A percentile compares a stretch with the other conserved stretches of the same genome.
Conservation (phyloP, 2,329 filamentous ascomycete genomes). For the Fusarium sp. region DNA sequence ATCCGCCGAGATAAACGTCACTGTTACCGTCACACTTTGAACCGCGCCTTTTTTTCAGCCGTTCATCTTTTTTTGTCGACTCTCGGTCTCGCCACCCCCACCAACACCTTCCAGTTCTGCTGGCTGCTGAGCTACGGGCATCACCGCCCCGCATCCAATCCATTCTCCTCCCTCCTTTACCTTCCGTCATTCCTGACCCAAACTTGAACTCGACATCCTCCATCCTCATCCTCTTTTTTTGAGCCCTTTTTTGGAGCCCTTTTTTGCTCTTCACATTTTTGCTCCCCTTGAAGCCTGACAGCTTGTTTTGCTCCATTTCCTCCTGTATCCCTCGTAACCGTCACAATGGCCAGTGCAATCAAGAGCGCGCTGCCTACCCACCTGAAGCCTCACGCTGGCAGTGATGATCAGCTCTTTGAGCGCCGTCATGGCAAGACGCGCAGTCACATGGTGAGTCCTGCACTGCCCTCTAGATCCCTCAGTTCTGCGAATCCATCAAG, state of each 20-base stretch:
- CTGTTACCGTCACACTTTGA: constrained; percentile 12
- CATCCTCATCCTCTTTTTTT: constrained; percentile 8
- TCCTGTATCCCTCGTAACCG: constrained; percentile 24
- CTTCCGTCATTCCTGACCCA: constrained; percentile 34
- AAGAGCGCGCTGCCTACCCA: constrained; percentile 86
- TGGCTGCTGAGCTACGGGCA: constrained; percentile 26
- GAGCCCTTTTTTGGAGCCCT: constrained; percentile 4
- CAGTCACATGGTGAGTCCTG: constrained; percentile 81
- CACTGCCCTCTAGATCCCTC: background rate
- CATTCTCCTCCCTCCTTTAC: constrained; percentile 30
- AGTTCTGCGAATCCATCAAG: background rate
- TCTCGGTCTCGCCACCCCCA: constrained; percentile 39
- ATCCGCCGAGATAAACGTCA: constrained; percentile 16
- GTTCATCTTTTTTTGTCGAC: constrained; percentile 12
- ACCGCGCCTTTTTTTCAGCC: background rate
- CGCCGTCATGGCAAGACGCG: constrained; percentile 85
- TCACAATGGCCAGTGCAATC: constrained; percentile 75
- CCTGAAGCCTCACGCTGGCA: constrained; percentile 73
- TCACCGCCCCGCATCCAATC: constrained; percentile 38
- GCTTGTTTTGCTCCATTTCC: constrained; percentile 4
- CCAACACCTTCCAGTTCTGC: constrained; percentile 16
- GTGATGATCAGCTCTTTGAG: constrained; percentile 63
- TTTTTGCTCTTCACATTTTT: constrained; percentile 13
- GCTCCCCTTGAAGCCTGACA: constrained; percentile 6
- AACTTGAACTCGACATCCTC: constrained; percentile 31